Conservation (phyloP, 2,329 filamentous ascomycete genomes). For the Phialocephala sp. region DNA sequence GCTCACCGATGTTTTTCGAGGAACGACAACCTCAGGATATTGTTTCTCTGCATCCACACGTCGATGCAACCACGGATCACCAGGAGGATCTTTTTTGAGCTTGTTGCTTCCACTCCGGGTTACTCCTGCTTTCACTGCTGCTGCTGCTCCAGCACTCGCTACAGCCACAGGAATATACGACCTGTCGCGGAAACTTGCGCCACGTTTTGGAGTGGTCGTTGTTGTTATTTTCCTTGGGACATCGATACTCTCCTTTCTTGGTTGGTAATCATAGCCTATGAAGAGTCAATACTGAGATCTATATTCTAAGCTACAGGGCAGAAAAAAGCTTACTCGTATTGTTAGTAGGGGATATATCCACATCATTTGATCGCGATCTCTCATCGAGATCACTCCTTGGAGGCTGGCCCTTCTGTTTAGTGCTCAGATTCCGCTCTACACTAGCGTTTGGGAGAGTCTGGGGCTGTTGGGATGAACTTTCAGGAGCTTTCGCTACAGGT, state of each 20-base stretch:
- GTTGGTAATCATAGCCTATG: conserved; percentile 37
- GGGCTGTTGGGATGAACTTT: conserved; percentile 32
- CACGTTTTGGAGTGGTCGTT: conserved; percentile 49
- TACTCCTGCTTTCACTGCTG: conserved; percentile 45
- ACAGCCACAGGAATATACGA: conserved; percentile 47
- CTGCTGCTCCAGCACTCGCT: conserved; percentile 24
- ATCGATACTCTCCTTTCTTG: conserved; percentile 23
- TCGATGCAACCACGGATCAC: conserved; percentile 53
- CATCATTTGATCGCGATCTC: conserved; percentile 35
- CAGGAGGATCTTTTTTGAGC: conserved; percentile 61
- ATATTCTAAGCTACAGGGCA: not conserved
- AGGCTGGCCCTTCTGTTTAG: conserved; percentile 44
- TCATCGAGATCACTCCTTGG: conserved; percentile 42
- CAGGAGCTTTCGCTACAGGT: conserved; percentile 37
- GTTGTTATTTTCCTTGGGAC: conserved; percentile 16
- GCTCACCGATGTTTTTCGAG: conserved; percentile 34
- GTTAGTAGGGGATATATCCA: conserved; percentile 22
- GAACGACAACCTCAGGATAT: conserved; percentile 41
- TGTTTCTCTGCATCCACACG: conserved; percentile 52
- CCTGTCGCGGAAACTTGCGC: conserved; percentile 66
- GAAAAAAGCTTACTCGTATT: not conserved
- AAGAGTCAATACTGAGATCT: not conserved
- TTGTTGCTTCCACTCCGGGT: conserved; percentile 62
- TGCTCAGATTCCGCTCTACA: conserved; percentile 43
- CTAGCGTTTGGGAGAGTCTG: conserved; percentile 40